A percentile compares a stretch with the other conserved stretches of the same genome.
Conservation (phyloP, 805 yeast species). For the Dipodascus geniculatus region DNA sequence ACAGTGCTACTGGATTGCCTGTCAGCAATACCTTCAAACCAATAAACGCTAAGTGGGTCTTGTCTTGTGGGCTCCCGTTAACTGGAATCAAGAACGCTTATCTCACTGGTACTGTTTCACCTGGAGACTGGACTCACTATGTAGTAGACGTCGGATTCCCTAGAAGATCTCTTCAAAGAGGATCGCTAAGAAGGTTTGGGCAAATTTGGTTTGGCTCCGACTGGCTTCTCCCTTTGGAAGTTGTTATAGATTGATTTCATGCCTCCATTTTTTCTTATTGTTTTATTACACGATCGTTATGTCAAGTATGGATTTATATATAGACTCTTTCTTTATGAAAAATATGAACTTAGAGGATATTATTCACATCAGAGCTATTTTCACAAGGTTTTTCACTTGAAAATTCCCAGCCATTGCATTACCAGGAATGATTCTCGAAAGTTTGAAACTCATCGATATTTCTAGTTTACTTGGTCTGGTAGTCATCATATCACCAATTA, state of each 20-base stretch:
- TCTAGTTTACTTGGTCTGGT: too few species aligned
- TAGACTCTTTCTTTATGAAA: not conserved
- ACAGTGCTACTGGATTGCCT: conserved; percentile 62
- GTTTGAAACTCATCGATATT: too few species aligned
- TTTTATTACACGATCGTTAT: not conserved
- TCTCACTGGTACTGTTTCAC: conserved; percentile 38
- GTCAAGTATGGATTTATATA: not conserved
- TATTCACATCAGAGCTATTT: too few species aligned
- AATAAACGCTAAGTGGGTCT: conserved; percentile 43
- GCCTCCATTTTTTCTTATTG: not conserved
- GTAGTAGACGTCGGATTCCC: conserved; percentile 67
- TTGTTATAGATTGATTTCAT: not conserved
- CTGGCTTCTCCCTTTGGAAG: conserved; percentile 13
- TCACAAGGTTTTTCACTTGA: too few species aligned
- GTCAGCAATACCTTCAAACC: conserved; percentile 4
- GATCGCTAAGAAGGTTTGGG: conserved; percentile 33
- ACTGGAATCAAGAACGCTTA: conserved; percentile 51
- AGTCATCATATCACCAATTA: too few species aligned
- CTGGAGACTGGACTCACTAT: conserved; percentile 42
- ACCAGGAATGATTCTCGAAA: too few species aligned
- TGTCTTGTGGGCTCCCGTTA: conserved; percentile 65
- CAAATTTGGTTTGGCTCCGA: conserved; percentile 32
- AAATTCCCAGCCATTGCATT: not conserved
- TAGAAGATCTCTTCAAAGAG: conserved; percentile 35
- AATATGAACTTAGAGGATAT: too few species aligned